Conservation (phyloP, 306 rosid genomes). For the Cicer yamashitae region DNA sequence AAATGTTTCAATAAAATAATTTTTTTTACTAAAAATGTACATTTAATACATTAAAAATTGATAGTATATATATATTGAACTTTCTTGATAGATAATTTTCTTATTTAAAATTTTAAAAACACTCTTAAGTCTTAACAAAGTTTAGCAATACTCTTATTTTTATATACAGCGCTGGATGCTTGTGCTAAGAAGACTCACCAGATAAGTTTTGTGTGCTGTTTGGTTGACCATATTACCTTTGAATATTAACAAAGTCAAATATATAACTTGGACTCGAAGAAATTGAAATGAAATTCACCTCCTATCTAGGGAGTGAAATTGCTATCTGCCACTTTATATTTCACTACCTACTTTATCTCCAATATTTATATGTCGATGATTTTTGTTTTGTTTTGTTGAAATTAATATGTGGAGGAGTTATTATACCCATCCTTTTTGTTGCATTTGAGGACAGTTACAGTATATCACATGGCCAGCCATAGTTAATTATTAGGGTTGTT, state of each 20-base stretch:
- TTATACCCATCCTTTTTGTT: background rate
- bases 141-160: too few relatives aligned
- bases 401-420: too few relatives aligned
- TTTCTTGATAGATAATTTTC: too few relatives aligned
- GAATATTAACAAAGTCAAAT: slow-evolving; percentile 23
- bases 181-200: background rate
- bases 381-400: too few relatives aligned
- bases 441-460: slow-evolving; percentile 23
- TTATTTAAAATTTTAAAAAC: too few relatives aligned
- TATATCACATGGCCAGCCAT: slow-evolving; percentile 26
- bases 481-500: slow-evolving; percentile 1
- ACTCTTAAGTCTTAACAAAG: too few relatives aligned
- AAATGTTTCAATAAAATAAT: too few relatives aligned
- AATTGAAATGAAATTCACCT: slow-evolving; percentile 7
- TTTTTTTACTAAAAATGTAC: too few relatives aligned
- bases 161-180: slow-evolving; percentile 38
- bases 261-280: slow-evolving; percentile 43
- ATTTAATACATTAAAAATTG: too few relatives aligned
- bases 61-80: too few relatives aligned
- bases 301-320: background rate
- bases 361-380: background rate
- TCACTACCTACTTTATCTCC: slow-evolving; percentile 11
- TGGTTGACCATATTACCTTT: slow-evolving; percentile 27
- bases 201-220: background rate
- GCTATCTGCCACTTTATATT: background rate